Base-by-base conservation (phyloP, 164 flowering plant genomes). In the Magnolia sinica region DNA sequence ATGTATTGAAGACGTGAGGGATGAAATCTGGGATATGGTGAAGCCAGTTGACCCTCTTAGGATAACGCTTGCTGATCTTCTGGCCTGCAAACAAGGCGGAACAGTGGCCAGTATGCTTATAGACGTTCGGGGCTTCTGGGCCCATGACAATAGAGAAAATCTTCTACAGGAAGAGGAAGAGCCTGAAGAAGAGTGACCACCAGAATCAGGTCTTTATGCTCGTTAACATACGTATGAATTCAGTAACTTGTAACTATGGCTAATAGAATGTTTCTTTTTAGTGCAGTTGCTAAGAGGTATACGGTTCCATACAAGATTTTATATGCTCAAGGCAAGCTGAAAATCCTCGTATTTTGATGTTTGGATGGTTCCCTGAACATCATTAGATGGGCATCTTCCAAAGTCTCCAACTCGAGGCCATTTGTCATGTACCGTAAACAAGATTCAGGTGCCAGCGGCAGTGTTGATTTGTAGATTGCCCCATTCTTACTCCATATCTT, bases 11-110 rank as follows among this genome's bases (percentile, higher is more conserved):
- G 98, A 95, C 76, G 98, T 93, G 31, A 87, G 98, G 80, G 98
- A 95, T 81, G 99, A 95, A 76, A 91, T 96, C 50, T 96, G 99
- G 99, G 99, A 96, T 79, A 96, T 96, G 99, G 99, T 96, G 70
- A 96, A 94, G 85, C 97, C 99, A 55, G 87, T 79, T 20, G 98
- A 96, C 73, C 91, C 94, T 2, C 79, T 96, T 63, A 87, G 76
- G 82, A 91, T 96, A 52, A 86, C 98, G 64, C 81, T 92, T 50
- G 76, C 88, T 0, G 99, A 96, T 84, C 88, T 94, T 20, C 87
- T 96, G 18, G 69, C 73, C 4, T 96, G 99, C 86, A 96, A 96
- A 82, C 99, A 94, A 76, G 98, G 99, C 10, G 99, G 99, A 8
- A 96, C 99, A 0, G 97, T 96, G 3, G 98, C 98, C 52, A 91